phyloP scores from a whole-genome alignment of 352 stramenopile species.

The Hyaloperonospora arabidopsidis region DNA sequence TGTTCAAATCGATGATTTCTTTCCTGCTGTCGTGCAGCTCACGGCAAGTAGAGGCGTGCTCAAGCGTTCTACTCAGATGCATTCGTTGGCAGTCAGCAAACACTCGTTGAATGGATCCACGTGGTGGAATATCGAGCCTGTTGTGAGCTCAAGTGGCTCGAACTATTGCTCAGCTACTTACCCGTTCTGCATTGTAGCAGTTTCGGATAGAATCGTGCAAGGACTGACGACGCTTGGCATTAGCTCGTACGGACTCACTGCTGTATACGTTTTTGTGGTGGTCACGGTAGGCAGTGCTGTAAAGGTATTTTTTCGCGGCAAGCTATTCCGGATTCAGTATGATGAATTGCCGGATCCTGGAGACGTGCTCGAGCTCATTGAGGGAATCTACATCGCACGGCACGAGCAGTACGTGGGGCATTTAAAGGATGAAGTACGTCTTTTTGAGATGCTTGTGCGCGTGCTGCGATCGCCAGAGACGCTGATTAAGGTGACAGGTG shows the following conservation, averaged over 20 bases:
- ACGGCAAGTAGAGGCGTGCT: conserved; percentile 57
- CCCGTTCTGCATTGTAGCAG: conserved; percentile 74
- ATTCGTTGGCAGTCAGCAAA: conserved; percentile 50
- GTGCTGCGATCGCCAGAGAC: conserved; percentile 80
- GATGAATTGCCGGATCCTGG: conserved; percentile 71
- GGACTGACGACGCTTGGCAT: conserved; percentile 71
- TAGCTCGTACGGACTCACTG: conserved; percentile 78
- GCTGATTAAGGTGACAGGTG: conserved; percentile 76
- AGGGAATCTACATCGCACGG: conserved; percentile 84
- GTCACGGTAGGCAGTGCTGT: conserved; percentile 81
- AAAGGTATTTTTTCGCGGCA: conserved; percentile 76
- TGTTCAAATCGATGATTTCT: conserved; percentile 47
- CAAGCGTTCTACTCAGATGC: conserved; percentile 44
- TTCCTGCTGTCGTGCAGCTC: conserved; percentile 63
- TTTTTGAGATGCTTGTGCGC: conserved; percentile 84
- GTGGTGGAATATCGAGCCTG: conserved; percentile 63
- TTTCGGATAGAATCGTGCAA: conserved; percentile 83
- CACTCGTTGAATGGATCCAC: conserved; percentile 42
- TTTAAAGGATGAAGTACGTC: conserved; percentile 80
- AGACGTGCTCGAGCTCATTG: conserved; percentile 79
- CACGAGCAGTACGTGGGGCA: conserved; percentile 80
- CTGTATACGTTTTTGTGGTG: conserved; percentile 83
- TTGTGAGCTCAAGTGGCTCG: conserved; percentile 20
- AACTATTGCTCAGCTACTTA: conserved; percentile 40
- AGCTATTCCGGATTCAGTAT: conserved; percentile 78